These are phyloP conservation scores for Arthrobotrys iridis DNA, from an alignment of 2,329 filamentous ascomycete species.

Conservation along the genomic window DNA sequence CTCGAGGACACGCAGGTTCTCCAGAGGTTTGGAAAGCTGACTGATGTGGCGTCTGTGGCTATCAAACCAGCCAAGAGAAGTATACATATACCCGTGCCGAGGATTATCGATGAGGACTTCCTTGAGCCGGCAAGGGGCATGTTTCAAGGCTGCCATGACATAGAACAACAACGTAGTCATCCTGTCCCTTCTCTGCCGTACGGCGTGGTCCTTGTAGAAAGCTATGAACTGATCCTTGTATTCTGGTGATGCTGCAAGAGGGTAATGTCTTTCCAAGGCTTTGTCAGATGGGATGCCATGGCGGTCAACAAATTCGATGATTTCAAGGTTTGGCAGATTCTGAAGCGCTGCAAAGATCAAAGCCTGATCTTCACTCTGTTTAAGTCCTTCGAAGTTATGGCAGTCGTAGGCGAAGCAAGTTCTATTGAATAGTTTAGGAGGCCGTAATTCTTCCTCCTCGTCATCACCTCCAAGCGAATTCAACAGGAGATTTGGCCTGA, in stretches of 20 bases:
- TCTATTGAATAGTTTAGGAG: slow-evolving; percentile 36
- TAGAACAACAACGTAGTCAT: slow-evolving; percentile 26
- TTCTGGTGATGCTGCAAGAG: neutral
- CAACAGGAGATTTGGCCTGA: neutral
- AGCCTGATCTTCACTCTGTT: slow-evolving; percentile 49
- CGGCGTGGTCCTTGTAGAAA: slow-evolving; percentile 33
- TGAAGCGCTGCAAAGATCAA: slow-evolving; percentile 38
- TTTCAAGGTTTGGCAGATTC: slow-evolving; percentile 41
- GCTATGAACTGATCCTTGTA: slow-evolving; percentile 34
- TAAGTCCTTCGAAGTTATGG: slow-evolving; percentile 31
- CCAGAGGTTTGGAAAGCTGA: slow-evolving; percentile 6
- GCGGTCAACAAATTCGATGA: slow-evolving; percentile 42
- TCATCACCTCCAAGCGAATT: slow-evolving; percentile 11
- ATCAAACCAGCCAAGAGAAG: slow-evolving; percentile 27
- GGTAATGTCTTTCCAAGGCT: slow-evolving; percentile 31
- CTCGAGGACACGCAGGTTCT: slow-evolving; percentile 30
- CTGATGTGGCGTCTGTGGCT: slow-evolving; percentile 21
- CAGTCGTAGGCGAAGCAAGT: slow-evolving; percentile 18
- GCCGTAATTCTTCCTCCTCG: slow-evolving; percentile 9
- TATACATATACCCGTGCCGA: slow-evolving; percentile 21
- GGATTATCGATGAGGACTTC: slow-evolving; percentile 32
- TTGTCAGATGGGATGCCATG: slow-evolving; percentile 19
- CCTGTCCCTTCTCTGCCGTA: slow-evolving; percentile 27
- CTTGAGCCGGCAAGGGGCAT: slow-evolving; percentile 34
- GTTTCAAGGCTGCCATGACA: slow-evolving; percentile 34